These are phyloP conservation scores for Vitis hybrid DNA, from an alignment of 177 flowering plant species.

Conservation along the genomic window DNA sequence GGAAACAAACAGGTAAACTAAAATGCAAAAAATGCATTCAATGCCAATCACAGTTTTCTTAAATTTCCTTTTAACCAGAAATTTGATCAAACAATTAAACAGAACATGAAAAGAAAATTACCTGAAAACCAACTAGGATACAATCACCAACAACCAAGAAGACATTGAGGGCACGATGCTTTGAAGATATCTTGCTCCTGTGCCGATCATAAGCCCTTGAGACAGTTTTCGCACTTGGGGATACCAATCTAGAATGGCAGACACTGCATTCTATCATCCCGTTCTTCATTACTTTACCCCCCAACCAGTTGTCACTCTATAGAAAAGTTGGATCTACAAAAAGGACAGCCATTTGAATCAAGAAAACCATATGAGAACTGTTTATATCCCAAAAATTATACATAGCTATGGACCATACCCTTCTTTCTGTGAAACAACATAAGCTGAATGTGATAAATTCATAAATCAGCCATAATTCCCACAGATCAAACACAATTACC, in stretches of 20 bases:
- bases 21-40: background rate
- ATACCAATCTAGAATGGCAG: conserved; percentile 75
- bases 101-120: conserved; percentile 19
- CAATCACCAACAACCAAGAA: conserved; percentile 95
- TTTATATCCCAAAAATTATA: background rate
- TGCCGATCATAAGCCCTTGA: conserved; percentile 91
- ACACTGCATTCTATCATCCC: conserved; percentile 93
- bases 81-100: background rate
- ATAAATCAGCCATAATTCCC: too few species aligned
- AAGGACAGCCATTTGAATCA: background rate
- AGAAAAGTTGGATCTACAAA: conserved; percentile 14
- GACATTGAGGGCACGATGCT: conserved; percentile 70
- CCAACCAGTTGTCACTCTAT: conserved; percentile 7
- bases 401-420: too few species aligned
- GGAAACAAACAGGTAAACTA: background rate
- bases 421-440: too few species aligned
- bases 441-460: too few species aligned
- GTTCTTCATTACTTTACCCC: conserved; percentile 45
- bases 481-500: too few species aligned
- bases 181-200: conserved; percentile 70
- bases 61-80: background rate
- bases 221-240: conserved; percentile 62
- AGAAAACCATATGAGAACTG: background rate
- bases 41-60: background rate
- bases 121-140: conserved; percentile 91